phyloP scores from a whole-genome alignment of 495 filamentous ascomycete genomes.

The Xylaria castorea region DNA sequence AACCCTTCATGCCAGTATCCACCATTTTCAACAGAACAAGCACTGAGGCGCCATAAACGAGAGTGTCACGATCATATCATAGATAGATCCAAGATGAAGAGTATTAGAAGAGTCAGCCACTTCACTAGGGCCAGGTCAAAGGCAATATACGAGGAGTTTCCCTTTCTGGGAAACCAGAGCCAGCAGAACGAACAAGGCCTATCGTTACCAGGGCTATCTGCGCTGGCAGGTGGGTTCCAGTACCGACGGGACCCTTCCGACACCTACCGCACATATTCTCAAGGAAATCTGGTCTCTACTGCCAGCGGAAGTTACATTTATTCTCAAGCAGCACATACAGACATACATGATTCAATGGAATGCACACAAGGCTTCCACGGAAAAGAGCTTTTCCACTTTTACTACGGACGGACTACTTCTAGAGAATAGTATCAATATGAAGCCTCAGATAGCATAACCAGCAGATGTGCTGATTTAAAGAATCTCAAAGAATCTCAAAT shows the following conservation, averaged over 20 bases:
- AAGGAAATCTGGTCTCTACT: conserved; percentile 54
- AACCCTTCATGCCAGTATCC: conserved; percentile 10
- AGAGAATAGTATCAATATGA: too few relatives aligned
- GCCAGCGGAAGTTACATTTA: conserved; percentile 58
- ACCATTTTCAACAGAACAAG: neutral
- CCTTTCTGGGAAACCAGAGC: neutral
- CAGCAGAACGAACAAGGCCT: too few relatives aligned
- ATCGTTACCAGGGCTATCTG: too few relatives aligned
- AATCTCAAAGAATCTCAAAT: too few relatives aligned
- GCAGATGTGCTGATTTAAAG: too few relatives aligned
- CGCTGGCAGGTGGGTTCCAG: too few relatives aligned
- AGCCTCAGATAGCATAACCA: too few relatives aligned
- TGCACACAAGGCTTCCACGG: conserved; percentile 60
- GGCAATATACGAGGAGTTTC: too few relatives aligned
- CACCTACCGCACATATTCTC: conserved; percentile 56
- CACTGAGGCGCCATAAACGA: neutral
- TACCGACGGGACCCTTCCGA: too few relatives aligned
- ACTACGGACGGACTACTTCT: too few relatives aligned
- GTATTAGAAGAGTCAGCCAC: neutral
- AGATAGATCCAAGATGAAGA: neutral
- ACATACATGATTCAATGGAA: conserved; percentile 58
- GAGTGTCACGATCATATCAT: neutral
- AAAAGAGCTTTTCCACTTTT: too few relatives aligned
- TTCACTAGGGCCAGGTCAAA: neutral
- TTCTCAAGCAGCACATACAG: conserved; percentile 60